Evolutionary conservation across 2,329 filamentous ascomycete genomes (phyloP), one percentile per base, ranked within the genome.

Genomic region (Cercospora citrullina): DNA sequence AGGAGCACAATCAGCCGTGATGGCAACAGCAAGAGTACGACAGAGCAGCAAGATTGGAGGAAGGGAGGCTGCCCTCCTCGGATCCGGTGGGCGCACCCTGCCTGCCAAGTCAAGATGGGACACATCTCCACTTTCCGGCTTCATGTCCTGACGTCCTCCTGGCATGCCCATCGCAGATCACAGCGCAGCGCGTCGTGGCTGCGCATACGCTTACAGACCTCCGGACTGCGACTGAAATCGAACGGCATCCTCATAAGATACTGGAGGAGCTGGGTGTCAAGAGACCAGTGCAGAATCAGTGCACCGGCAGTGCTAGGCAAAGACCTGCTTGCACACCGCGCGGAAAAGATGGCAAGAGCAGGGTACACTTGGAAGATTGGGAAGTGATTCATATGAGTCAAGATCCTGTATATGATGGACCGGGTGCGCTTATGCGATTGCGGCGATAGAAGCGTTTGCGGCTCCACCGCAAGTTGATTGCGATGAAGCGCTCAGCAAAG

Each of bases 61-160:
- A 42, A n/a, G 36, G 1, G 16, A 42, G 23, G 5, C 14, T n/a
- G 23, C 14, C 28, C 4, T 7, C n/a, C 39, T 60, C 48, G 48
- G 48, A 55, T 30, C 48, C 48, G 48, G 48, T 55, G 48, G 48
- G 48, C 48, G 48, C 5, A 55, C 28, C 48, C 48, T 55, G 48
- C 48, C 48, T 55, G 48, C 48, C 48, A 55, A 55, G 48, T 55
- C 48, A n/a, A 16, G 6, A 28, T 28, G 48, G 48, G 23, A 55
- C 21, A 55, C 48, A 55, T n/a, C 48, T 55, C 48, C 48, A 55
- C 48, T 55, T 55, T 55, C 48, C 48, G 48, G 48, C 48, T 51
- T 51, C 45, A 28, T 55, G 23, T 28, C 48, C 48, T 55, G 48
- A 1, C 23, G 23, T 26, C 23, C 21, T 7, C 23, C 48, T 28